Percentiles rank a stretch among this genome's conserved stretches.
Evolutionary conservation across 257 asterid genomes (phyloP).

Genomic region (Leptodermis oblonga): DNA sequence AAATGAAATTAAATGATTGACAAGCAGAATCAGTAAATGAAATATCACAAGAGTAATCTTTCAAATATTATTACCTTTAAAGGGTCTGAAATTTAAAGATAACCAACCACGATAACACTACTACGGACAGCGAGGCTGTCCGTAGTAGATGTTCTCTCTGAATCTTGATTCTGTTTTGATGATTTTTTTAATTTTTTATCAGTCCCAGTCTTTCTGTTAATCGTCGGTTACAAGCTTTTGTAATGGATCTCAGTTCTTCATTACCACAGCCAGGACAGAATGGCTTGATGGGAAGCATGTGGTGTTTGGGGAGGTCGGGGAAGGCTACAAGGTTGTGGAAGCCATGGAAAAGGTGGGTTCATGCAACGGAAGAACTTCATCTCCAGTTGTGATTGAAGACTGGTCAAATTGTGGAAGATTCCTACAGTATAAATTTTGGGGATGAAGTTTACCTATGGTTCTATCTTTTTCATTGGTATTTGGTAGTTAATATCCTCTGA

Average conservation of each 20-base stretch:
- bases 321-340: conserved; percentile 52
- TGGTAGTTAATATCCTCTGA: not conserved
- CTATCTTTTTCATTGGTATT: not conserved
- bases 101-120: too few relatives aligned
- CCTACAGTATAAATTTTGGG: conserved; percentile 2
- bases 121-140: too few relatives aligned
- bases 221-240: too few relatives aligned
- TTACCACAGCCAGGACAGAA: conserved; percentile 42
- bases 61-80: too few relatives aligned
- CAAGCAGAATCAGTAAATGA: too few relatives aligned
- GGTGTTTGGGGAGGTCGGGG: conserved; percentile 72
- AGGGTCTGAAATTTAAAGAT: too few relatives aligned
- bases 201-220: too few relatives aligned
- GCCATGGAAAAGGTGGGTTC: conserved; percentile 68
- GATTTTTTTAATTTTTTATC: too few relatives aligned
- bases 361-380: conserved; percentile 30
- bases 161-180: too few relatives aligned
- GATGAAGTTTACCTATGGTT: not conserved
- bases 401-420: conserved; percentile 33
- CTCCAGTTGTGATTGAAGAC: conserved; percentile 50
- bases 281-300: conserved; percentile 84
- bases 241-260: conserved; percentile 76
- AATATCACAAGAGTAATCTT: too few relatives aligned
- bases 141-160: too few relatives aligned
- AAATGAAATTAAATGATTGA: too few relatives aligned